Evolutionary conservation across 139 green algal species (phyloP).

Genomic region (Protoeuglena noctilucae): DNA sequence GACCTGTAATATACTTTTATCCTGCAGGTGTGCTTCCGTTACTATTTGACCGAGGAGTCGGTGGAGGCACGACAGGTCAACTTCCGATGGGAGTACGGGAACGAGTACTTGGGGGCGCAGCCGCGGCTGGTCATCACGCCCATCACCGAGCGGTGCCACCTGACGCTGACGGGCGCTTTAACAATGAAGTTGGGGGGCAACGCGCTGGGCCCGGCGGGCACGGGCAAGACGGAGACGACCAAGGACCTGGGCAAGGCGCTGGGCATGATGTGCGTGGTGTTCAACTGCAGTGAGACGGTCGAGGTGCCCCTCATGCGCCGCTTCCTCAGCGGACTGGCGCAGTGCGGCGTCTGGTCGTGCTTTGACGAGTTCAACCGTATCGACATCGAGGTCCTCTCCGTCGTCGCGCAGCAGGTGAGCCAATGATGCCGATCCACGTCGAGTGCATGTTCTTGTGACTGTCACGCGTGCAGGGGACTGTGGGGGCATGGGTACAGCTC

Average conservation of each 20-base stretch:
- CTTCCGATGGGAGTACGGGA: conserved; percentile 4
- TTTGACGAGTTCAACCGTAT: conserved; percentile 38
- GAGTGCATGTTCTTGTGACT: too few relatives aligned
- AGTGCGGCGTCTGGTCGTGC: conserved; percentile 18
- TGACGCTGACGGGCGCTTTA: conserved; percentile 14
- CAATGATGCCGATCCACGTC: too few relatives aligned
- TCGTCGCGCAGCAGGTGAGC: conserved; percentile 34
- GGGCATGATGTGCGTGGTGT: conserved; percentile 23
- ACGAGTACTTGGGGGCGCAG: conserved; percentile 15
- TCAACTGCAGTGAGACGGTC: conserved; percentile 26
- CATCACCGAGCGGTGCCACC: conserved; percentile 13
- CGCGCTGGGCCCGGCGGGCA: conserved; percentile 19
- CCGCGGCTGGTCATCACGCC: conserved; percentile 11
- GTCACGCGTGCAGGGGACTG: too few relatives aligned
- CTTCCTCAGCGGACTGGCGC: conserved; percentile 26
- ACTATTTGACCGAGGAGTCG: conserved; percentile 15
- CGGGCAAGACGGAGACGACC: conserved; percentile 15
- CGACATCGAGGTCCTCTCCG: conserved; percentile 31
- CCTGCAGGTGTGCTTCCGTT: conserved; percentile 18
- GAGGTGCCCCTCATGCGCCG: conserved; percentile 25
- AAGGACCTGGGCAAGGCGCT: conserved; percentile 14
- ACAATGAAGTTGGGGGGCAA: conserved; percentile 11
- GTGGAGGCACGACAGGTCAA: conserved; percentile 1
- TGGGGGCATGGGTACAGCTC: too few relatives aligned
- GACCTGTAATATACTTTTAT: too few relatives aligned